phyloP scores from a whole-genome alignment of 1,284 basidiomycete species.

The Fistulinella staudtii region DNA sequence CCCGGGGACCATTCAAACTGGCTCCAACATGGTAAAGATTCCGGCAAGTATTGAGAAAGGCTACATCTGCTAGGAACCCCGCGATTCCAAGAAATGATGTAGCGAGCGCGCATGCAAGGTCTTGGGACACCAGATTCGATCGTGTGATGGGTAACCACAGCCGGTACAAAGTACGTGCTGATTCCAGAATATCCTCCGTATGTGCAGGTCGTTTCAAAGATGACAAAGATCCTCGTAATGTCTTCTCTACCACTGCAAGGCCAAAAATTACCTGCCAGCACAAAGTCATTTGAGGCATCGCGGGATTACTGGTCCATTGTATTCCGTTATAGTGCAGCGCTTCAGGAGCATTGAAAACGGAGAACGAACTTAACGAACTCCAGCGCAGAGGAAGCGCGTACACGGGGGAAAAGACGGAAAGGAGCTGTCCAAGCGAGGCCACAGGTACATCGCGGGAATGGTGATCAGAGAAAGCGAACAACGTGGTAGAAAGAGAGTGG shows the following conservation, averaged over 20 bases:
- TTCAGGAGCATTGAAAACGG: constrained; percentile 19
- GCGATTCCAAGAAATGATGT: constrained; percentile 48
- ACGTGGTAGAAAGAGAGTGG: constrained; percentile 10
- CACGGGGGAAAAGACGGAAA: constrained; percentile 16
- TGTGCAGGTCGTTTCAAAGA: background rate
- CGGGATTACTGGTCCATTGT: background rate
- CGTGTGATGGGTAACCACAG: constrained; percentile 34
- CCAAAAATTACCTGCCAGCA: constrained; percentile 30
- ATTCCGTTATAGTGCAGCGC: background rate
- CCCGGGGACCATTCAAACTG: constrained; percentile 4
- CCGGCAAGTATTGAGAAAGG: constrained; percentile 33
- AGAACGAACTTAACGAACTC: constrained; percentile 18
- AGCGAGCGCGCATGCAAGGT: constrained; percentile 31
- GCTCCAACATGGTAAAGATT: constrained; percentile 14
- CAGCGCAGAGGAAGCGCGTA: constrained; percentile 19
- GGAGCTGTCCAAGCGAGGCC: constrained; percentile 4
- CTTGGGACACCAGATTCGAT: constrained; percentile 30
- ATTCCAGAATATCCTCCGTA: constrained; percentile 22
- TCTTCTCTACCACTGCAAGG: constrained; percentile 28
- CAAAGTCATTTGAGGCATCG: constrained; percentile 6
- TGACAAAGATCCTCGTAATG: constrained; percentile 6
- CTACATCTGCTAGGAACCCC: constrained; percentile 34
- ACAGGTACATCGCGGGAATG: background rate
- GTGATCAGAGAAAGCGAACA: constrained; percentile 8
- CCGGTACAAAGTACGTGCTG: constrained; percentile 39